Evolutionary conservation across 139 green algal species (phyloP).

Genomic region (Eudorina sp.): DNA sequence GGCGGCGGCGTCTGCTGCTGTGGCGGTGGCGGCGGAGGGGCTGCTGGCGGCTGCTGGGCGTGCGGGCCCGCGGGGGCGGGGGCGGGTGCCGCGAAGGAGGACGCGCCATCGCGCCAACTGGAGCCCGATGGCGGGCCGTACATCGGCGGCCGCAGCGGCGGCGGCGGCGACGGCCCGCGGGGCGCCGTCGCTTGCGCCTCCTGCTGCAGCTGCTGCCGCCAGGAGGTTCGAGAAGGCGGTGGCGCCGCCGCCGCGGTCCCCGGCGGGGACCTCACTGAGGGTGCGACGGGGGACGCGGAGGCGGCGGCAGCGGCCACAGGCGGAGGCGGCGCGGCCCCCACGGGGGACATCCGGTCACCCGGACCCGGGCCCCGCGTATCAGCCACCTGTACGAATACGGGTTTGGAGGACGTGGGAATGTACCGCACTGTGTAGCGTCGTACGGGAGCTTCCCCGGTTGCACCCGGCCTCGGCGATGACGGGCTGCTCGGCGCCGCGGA

Average conservation of each 20-base stretch:
- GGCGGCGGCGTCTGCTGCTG: neutral
- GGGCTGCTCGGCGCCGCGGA: neutral
- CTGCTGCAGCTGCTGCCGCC: neutral
- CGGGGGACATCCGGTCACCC: no score
- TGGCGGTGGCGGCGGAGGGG: neutral
- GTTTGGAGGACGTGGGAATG: neutral
- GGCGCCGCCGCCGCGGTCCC: neutral
- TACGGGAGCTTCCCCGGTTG: neutral
- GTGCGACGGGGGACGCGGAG: no score
- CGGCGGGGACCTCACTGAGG: neutral
- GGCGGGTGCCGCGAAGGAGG: neutral
- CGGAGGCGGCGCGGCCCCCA: no score
- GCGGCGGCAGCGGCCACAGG: no score
- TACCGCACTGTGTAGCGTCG: slow-evolving; percentile 39
- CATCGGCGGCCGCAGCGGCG: neutral
- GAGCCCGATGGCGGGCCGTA: neutral
- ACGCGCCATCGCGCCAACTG: neutral
- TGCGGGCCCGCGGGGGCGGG: neutral
- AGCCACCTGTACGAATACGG: slow-evolving; percentile 20
- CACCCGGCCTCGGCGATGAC: neutral
- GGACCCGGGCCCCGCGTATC: neutral
- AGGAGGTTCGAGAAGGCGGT: neutral
- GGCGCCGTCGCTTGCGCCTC: no score
- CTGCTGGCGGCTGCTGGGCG: neutral
- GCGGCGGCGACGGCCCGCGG: neutral